Base-by-base conservation (phyloP, 1,284 basidiomycete genomes). In the Fomitopsis betulina region DNA sequence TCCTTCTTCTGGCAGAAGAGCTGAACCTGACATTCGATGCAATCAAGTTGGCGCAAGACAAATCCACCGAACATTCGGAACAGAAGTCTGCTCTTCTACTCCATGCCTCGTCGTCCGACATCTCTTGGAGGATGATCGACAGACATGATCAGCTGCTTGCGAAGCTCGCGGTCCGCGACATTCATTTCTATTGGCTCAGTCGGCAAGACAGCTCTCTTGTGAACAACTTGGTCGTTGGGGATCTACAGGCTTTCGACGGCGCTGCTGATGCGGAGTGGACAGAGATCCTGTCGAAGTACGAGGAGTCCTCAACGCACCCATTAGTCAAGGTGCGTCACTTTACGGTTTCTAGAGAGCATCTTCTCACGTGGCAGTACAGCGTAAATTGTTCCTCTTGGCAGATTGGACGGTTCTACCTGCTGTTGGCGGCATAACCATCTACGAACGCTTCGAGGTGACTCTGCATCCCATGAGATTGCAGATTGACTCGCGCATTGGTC, bases 101-200 rank as follows among this genome's bases (percentile, higher is more conserved):
- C 25, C 88, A 93, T 64, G 87, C 93, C 0, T 86, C 86, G 5
- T 94, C 94, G 0, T 85, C 88, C 9, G 91, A 96, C 69, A 87
- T 99, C 54, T 94, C 93, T 0, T 99, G 96, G 95, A 84, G 85
- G 64, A 97, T 99, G 94, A 76, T 97, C 37, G 91, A 93, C 62
- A 81, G 87, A 57, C 74, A 83, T 38, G 81, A 81, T 45, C 83
- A 89, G 54, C 80, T 96, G 33, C 79, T 98, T 1, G 89, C 94
- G 32, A 97, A 98, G 73, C 79, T 98, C 51, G 89, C 91, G 17
- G 83, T 97, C 56, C 84, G 86, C 54, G 82, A 87, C 59, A 90
- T 91, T 63, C 80, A 91, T 63, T 96, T 91, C 72, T 85, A 85
- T 47, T 94, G 94, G 89, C 77, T 94, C 54, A 93, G 85, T 72